These are phyloP conservation scores for Saturnispora diversa DNA, from an alignment of 805 yeast genomes.

Conservation along the genomic window DNA sequence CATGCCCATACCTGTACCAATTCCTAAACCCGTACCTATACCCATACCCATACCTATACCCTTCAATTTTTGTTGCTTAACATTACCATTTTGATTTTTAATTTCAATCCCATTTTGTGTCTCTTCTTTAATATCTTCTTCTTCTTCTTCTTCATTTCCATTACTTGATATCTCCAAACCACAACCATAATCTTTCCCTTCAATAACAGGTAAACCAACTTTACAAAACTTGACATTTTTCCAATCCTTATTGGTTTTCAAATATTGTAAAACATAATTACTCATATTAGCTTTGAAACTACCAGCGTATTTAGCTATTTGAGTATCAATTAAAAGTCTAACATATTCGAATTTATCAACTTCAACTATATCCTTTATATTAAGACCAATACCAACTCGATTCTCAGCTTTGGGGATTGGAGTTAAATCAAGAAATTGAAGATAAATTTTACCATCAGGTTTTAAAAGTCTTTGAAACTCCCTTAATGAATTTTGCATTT, in stretches of 20 bases:
- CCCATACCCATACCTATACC: too few species aligned
- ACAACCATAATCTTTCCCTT: slow-evolving; percentile 6
- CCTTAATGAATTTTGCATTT: slow-evolving; percentile 17
- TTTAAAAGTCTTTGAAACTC: slow-evolving; percentile 28
- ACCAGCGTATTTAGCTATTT: slow-evolving; percentile 7
- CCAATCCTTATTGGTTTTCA: slow-evolving; percentile 22
- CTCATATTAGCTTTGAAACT: slow-evolving; percentile 17
- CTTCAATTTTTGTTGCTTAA: too few species aligned
- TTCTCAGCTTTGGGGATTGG: slow-evolving; percentile 4
- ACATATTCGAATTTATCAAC: slow-evolving; percentile 7
- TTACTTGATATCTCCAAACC: slow-evolving; percentile 2
- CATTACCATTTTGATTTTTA: too few species aligned
- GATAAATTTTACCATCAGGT: slow-evolving; percentile 26
- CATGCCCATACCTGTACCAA: too few species aligned
- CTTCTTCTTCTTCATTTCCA: not conserved
- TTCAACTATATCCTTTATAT: slow-evolving; percentile 2
- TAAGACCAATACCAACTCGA: slow-evolving; percentile 4
- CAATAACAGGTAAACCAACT: slow-evolving; percentile 23
- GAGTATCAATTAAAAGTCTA: slow-evolving; percentile 5
- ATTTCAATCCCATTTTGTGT: too few species aligned
- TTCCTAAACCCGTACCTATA: too few species aligned
- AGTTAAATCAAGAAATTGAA: slow-evolving; percentile 26
- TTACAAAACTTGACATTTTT: slow-evolving; percentile 20
- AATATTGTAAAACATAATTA: slow-evolving; percentile 16
- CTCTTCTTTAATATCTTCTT: slow-evolving; percentile 9